A percentile compares a stretch with the other conserved stretches of the same genome.
Conservation (phyloP, 2,329 filamentous ascomycete species). For the Microcyclosporella mali region DNA sequence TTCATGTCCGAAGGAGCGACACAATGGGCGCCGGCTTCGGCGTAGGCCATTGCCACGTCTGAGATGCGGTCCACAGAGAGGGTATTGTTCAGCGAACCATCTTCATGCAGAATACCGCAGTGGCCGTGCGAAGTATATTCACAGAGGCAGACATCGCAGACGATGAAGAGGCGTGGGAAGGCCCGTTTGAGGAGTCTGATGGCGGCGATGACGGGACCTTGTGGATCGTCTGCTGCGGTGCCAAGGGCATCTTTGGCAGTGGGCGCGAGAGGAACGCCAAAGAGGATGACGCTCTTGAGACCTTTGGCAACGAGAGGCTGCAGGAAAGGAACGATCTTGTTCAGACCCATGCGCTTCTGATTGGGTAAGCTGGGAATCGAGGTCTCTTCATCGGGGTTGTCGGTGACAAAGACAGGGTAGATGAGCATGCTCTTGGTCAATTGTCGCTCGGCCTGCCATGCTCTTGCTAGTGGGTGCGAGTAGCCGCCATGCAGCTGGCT, state of each 20-base stretch:
- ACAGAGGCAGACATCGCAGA: constrained; percentile 90
- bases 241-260: constrained; percentile 84
- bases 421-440: constrained; percentile 81
- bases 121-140: constrained; percentile 98
- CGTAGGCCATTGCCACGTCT: constrained; percentile 96
- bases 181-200: constrained; percentile 77
- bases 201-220: constrained; percentile 81
- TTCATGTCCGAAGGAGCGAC: constrained; percentile 99
- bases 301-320: constrained; percentile 84
- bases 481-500: constrained; percentile 49
- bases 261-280: constrained; percentile 80
- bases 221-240: constrained; percentile 84
- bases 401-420: constrained; percentile 93
- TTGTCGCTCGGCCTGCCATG: constrained; percentile 50
- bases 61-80: constrained; percentile 91
- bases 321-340: constrained; percentile 77
- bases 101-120: constrained; percentile 90
- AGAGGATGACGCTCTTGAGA: constrained; percentile 86
- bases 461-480: constrained; percentile 45
- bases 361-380: constrained; percentile 85
- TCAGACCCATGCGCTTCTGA: constrained; percentile 81
- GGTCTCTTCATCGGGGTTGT: constrained; percentile 86
- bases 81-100: constrained; percentile 86
- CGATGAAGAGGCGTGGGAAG: constrained; percentile 88
- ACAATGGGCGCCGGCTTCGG: constrained; percentile 90